Percentiles rank a stretch among this genome's conserved stretches.
These are phyloP conservation scores for Colletotrichum sp. DNA, from an alignment of 2,329 filamentous ascomycete species.

Conservation along the genomic window DNA sequence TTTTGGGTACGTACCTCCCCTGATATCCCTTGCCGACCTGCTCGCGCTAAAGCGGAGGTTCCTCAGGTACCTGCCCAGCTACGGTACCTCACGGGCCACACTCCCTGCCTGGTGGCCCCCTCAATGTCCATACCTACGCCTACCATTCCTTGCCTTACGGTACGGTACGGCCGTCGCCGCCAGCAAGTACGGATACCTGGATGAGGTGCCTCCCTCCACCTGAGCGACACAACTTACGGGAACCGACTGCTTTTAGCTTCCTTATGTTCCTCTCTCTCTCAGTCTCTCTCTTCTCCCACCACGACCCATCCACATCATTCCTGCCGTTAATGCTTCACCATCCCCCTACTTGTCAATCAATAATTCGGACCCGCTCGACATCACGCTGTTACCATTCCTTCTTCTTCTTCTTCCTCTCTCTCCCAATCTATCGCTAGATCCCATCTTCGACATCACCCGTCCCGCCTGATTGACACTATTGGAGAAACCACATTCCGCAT, in stretches of 20 bases:
- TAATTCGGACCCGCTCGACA: background rate
- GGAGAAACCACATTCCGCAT: background rate
- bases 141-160: background rate
- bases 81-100: background rate
- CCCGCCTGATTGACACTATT: background rate
- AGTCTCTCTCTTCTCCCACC: background rate
- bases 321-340: conserved; percentile 13
- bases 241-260: conserved; percentile 6
- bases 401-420: background rate
- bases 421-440: background rate
- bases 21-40: background rate
- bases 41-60: background rate
- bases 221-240: background rate
- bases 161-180: background rate
- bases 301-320: conserved; percentile 6
- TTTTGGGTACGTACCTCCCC: background rate
- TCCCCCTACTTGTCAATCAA: background rate
- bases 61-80: background rate
- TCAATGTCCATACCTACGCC: background rate
- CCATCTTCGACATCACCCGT: background rate
- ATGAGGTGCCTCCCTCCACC: background rate
- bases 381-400: background rate
- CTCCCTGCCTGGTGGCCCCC: background rate
- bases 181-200: background rate
- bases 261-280: conserved; percentile 8